Percentiles rank a stretch among this genome's conserved stretches.
Conservation (phyloP, 2,329 filamentous ascomycete species). For the Fusarium heterosporum region DNA sequence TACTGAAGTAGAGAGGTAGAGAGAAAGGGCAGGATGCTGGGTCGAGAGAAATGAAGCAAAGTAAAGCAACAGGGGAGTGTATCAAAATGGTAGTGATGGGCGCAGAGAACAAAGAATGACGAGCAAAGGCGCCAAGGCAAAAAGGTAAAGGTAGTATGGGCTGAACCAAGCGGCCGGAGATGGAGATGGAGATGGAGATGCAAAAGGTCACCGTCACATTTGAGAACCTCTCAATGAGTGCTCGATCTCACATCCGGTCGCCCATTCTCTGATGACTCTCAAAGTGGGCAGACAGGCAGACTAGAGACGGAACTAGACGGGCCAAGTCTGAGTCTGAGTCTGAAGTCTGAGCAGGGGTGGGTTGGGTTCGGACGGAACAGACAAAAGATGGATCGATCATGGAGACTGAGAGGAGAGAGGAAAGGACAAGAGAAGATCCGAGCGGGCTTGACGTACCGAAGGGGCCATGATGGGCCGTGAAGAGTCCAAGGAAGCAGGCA, state of each 20-base stretch:
- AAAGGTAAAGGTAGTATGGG: slow-evolving; percentile 20
- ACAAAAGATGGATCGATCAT: neutral
- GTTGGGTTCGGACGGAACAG: neutral
- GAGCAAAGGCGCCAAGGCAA: slow-evolving; percentile 14
- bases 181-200: neutral
- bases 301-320: slow-evolving; percentile 34
- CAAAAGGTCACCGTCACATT: slow-evolving; percentile 26
- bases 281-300: slow-evolving; percentile 34
- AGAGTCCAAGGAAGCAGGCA: slow-evolving; percentile 71
- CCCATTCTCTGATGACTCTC: slow-evolving; percentile 16
- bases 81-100: slow-evolving; percentile 31
- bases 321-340: slow-evolving; percentile 9
- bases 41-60: neutral
- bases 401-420: slow-evolving; percentile 7
- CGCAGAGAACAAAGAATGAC: slow-evolving; percentile 28
- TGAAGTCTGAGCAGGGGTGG: slow-evolving; percentile 11
- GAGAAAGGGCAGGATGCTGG: neutral
- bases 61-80: slow-evolving; percentile 31
- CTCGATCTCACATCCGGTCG: slow-evolving; percentile 3
- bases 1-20: slow-evolving; percentile 12
- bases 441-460: slow-evolving; percentile 63
- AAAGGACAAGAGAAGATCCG: slow-evolving; percentile 26
- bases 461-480: slow-evolving; percentile 72
- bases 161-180: slow-evolving; percentile 33
- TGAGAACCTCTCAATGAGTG: slow-evolving; percentile 6